Evolutionary conservation across 805 yeast genomes (phyloP).

Genomic region (Limtongia smithiae): DNA sequence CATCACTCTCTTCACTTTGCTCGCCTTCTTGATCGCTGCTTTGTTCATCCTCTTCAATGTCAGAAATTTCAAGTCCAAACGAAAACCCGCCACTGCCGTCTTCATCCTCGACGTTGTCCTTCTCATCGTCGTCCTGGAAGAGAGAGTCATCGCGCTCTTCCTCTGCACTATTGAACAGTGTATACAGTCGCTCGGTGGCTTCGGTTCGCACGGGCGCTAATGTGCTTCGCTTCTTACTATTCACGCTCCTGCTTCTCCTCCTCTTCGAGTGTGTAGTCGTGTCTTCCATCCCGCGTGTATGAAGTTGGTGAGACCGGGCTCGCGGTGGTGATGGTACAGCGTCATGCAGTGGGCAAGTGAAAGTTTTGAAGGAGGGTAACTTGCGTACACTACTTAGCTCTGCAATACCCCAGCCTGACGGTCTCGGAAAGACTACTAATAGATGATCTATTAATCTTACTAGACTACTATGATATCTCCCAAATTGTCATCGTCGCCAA

Average conservation of each 20-base stretch:
- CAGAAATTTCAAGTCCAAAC: background rate
- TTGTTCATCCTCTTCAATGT: background rate
- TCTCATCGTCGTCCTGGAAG: slow-evolving; percentile 43
- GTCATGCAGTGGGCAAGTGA: too few relatives aligned
- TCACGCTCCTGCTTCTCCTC: background rate
- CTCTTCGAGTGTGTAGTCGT: background rate
- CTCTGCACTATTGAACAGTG: slow-evolving; percentile 9
- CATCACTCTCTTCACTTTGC: too few relatives aligned
- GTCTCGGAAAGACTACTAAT: too few relatives aligned
- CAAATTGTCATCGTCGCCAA: background rate
- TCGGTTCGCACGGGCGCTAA: slow-evolving; percentile 9
- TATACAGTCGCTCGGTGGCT: slow-evolving; percentile 12
- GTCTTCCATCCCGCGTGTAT: too few relatives aligned
- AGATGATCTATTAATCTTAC: background rate
- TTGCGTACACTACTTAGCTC: too few relatives aligned
- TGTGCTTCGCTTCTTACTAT: background rate
- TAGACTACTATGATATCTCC: background rate
- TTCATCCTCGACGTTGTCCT: slow-evolving; percentile 5
- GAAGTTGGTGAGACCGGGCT: too few relatives aligned
- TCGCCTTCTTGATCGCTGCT: too few relatives aligned
- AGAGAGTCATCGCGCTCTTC: slow-evolving; percentile 31
- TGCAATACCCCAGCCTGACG: too few relatives aligned
- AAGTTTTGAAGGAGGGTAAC: too few relatives aligned
- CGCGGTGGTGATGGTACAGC: too few relatives aligned
- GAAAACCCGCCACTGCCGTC: background rate